Evolutionary conservation across 2,329 filamentous ascomycete species (phyloP).

Genomic region (Tolypocladium inflatum): DNA sequence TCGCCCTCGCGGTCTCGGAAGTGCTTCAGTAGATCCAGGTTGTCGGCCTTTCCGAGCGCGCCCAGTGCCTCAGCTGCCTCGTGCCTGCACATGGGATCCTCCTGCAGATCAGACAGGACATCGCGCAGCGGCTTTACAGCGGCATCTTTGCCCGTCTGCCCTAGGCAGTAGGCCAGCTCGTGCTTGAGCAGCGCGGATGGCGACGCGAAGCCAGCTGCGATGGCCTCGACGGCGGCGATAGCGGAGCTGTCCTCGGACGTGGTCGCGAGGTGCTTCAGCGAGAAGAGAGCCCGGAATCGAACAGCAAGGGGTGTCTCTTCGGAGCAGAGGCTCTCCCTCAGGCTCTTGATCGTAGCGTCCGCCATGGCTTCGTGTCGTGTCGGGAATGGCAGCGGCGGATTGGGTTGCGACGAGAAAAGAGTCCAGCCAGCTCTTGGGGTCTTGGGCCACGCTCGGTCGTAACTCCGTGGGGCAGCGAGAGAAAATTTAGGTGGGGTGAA

Average conservation of each 20-base stretch:
- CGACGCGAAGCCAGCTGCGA: slow-evolving; percentile 77
- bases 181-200: slow-evolving; percentile 89
- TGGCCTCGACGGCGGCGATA: slow-evolving; percentile 58
- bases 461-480: slow-evolving; percentile 8
- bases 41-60: slow-evolving; percentile 67
- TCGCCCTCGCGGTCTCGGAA: slow-evolving; percentile 70
- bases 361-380: slow-evolving; percentile 8
- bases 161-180: slow-evolving; percentile 93
- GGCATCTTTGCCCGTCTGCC: slow-evolving; percentile 72
- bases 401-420: neutral
- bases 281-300: slow-evolving; percentile 94
- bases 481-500: slow-evolving; percentile 25
- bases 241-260: slow-evolving; percentile 51
- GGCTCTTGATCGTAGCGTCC: slow-evolving; percentile 42
- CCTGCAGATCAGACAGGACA: slow-evolving; percentile 67
- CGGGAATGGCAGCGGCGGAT: neutral
- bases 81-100: slow-evolving; percentile 92
- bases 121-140: slow-evolving; percentile 63
- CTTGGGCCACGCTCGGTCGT: neutral
- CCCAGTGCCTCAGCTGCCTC: slow-evolving; percentile 94
- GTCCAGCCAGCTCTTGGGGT: neutral
- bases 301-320: slow-evolving; percentile 76
- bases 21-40: slow-evolving; percentile 62
- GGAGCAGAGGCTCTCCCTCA: slow-evolving; percentile 69
- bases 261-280: slow-evolving; percentile 84